A percentile compares a stretch with the other conserved stretches of the same genome.
phyloP scores from a whole-genome alignment of 345 rosid genomes.

The Gynandropsis gynandra region DNA sequence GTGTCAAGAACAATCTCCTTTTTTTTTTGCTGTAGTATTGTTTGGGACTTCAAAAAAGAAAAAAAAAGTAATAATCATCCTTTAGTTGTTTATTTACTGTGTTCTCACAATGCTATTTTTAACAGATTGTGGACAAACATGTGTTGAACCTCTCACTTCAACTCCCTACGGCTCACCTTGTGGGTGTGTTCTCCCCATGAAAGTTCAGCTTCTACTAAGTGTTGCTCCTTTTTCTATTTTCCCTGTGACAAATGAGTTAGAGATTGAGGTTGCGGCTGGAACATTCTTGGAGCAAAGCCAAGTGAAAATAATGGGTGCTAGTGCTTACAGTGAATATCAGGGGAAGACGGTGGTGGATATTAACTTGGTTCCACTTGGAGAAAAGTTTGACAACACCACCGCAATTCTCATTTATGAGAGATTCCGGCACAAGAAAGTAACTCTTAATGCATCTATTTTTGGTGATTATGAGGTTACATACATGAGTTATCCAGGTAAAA shows the following conservation, averaged over 20 bases:
- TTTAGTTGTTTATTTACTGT: slow-evolving; percentile 1
- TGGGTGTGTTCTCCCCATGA: slow-evolving; percentile 96
- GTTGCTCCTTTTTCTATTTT: slow-evolving; percentile 78
- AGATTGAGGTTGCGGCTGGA: slow-evolving; percentile 92
- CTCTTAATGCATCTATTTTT: slow-evolving; percentile 65
- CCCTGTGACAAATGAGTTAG: slow-evolving; percentile 82
- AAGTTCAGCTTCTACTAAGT: slow-evolving; percentile 75
- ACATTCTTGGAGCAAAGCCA: slow-evolving; percentile 93
- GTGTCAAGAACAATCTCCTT: slow-evolving; percentile 1
- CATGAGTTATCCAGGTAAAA: slow-evolving; percentile 82
- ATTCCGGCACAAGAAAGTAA: slow-evolving; percentile 65
- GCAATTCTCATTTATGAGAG: slow-evolving; percentile 75
- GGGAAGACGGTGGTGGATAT: slow-evolving; percentile 79
- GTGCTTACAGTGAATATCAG: slow-evolving; percentile 86
- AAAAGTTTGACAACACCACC: slow-evolving; percentile 93
- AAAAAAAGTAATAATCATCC: slow-evolving; percentile 7
- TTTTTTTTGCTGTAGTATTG: slow-evolving; percentile 4
- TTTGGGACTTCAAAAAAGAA: neutral
- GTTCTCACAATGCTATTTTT: slow-evolving; percentile 13
- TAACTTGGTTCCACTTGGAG: slow-evolving; percentile 94
- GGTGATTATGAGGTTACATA: slow-evolving; percentile 72
- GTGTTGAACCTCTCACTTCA: slow-evolving; percentile 85
- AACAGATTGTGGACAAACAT: slow-evolving; percentile 85
- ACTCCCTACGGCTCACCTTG: slow-evolving; percentile 93
- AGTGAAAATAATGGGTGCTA: slow-evolving; percentile 97